phyloP scores from a whole-genome alignment of 768 basidiomycete genomes.

The Kwoniella sp. region DNA sequence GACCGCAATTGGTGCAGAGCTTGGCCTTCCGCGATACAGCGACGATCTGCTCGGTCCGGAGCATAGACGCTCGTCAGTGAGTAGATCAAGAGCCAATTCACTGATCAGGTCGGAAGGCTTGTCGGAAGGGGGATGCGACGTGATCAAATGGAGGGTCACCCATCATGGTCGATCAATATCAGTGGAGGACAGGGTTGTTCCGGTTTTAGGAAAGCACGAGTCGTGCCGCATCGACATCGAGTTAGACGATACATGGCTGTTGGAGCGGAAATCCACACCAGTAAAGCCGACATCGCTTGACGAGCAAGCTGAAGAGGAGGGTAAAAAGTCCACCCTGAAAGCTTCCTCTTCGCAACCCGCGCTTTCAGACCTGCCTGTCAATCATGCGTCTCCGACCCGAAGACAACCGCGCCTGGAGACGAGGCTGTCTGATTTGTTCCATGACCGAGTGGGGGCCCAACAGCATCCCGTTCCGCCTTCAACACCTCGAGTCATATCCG shows the following conservation, averaged over 20 bases:
- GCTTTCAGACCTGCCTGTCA: not conserved
- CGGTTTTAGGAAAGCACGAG: not conserved
- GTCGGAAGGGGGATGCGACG: not conserved
- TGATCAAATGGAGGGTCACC: not conserved
- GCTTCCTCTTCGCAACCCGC: constrained; percentile 12
- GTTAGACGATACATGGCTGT: constrained; percentile 32
- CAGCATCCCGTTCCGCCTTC: constrained; percentile 29
- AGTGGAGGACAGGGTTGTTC: not conserved
- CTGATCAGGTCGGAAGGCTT: not conserved
- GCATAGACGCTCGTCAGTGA: not conserved
- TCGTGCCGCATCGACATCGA: not conserved
- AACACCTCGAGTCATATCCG: constrained; percentile 6
- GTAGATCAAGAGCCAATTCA: constrained; percentile 6
- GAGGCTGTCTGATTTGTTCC: constrained; percentile 25
- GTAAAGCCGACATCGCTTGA: not conserved
- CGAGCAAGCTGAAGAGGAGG: constrained; percentile 5
- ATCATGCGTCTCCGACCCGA: not conserved
- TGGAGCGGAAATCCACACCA: constrained; percentile 7
- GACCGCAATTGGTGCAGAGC: constrained; percentile 2
- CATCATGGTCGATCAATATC: not conserved
- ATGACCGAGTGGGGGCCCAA: constrained; percentile 19
- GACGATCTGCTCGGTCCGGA: constrained; percentile 7
- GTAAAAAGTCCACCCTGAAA: constrained; percentile 11
- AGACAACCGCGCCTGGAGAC: not conserved
- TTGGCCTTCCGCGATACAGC: constrained; percentile 17